phyloP scores from a whole-genome alignment of 176 grass and related monocot genomes.

The bread wheat (Triticum aestivum) region IWGSC_CS_RefSeq_v2.1 NC_057799.1:462109612-462110111 shows the following conservation, averaged over 20 bases:
- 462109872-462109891: background rate
- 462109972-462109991: background rate
- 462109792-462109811: background rate
- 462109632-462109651: background rate
- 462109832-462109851: background rate
- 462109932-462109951: background rate
- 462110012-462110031: background rate
- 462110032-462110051: too few relatives aligned
- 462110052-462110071: too few relatives aligned
- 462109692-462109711: background rate
- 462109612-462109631: background rate
- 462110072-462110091: too few relatives aligned
- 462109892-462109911: background rate
- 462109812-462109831: constrained; percentile 5
- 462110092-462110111: too few relatives aligned
- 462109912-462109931: background rate
- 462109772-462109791: too few relatives aligned
- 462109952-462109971: background rate
- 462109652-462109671: too few relatives aligned
- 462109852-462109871: background rate
- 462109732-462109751: background rate
- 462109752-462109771: background rate
- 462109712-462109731: background rate
- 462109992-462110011: background rate
- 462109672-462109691: background rate